Evolutionary conservation across 495 filamentous ascomycete genomes (phyloP), one percentile per base, ranked within the genome.

Genomic region (Aspergillus wentii): DNA sequence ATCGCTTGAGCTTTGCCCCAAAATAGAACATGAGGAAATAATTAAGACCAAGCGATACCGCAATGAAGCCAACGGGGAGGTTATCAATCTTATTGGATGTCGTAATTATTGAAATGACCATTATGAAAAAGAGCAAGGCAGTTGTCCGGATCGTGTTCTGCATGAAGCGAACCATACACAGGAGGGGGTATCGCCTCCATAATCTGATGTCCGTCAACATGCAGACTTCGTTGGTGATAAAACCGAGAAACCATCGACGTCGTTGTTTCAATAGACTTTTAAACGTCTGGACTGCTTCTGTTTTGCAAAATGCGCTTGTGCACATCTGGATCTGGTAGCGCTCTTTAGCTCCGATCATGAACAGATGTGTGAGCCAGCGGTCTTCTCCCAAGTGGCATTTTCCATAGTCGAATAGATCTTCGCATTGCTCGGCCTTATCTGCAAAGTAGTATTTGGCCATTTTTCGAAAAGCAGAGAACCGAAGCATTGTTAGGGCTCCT

Each of bases 381-480:
- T 98, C 92, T 63, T 98, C 92, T 7, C 92, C 92, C 31, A 98
- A 64, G 63, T 98, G 90, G 50, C 87, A 90, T 62, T 96, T 97
- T 26, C 85, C 89, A 46, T 86, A 98, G 56, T 98, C 92, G 56
- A 98, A 98, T 14, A 97, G 73, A 64, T 98, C 92, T 27, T 94
- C 87, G 52, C 88, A 94, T 56, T 94, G 85, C 58, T 95, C 92
- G 11, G 88, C 88, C 54, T 96, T 95, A 64, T 97, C 92, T 10
- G 92, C 88, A 54, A 98, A 98, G 66, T 98, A 98, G 64, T 95
- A 95, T 56, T 95, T 95, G 46, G 92, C 88, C 89, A 98, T 95
- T 49, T 85, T 83, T 40, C 92, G 76, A 63, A 98, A 97, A 11
- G 92, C 91, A 8, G 92, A 98, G 61, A 96, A 95, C 32, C 92